phyloP scores from a whole-genome alignment of 1,139 yeast genomes.

The Blastobotrys malaysiensis region DNA sequence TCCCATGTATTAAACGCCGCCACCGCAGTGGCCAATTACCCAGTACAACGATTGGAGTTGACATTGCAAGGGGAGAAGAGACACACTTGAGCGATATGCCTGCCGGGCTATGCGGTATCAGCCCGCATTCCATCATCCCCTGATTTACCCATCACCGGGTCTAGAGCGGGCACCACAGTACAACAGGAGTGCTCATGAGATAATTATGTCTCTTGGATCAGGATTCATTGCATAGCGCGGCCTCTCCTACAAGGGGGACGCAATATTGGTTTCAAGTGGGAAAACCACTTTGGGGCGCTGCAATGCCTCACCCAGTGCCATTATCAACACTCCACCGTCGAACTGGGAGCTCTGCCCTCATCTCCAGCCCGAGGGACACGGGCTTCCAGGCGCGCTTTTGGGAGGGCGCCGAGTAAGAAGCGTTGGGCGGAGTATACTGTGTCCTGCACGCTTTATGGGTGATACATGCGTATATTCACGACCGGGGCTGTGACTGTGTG shows the following conservation, averaged over 20 bases:
- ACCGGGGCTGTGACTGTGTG: neutral
- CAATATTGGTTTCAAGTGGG: too few species aligned
- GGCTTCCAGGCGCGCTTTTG: neutral
- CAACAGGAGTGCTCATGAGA: too few species aligned
- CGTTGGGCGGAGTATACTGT: neutral
- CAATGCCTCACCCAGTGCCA: too few species aligned
- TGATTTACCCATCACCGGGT: neutral
- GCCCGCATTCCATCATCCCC: neutral
- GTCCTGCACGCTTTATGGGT: neutral
- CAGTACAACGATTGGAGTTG: neutral
- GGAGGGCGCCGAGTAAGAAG: neutral
- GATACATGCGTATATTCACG: neutral
- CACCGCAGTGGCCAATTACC: neutral
- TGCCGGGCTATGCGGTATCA: neutral
- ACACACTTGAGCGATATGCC: neutral
- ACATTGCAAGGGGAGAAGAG: neutral
- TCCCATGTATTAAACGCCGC: too few species aligned
- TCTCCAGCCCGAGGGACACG: too few species aligned
- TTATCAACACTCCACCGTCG: too few species aligned
- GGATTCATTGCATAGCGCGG: too few species aligned
- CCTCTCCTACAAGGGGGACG: too few species aligned
- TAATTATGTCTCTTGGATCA: too few species aligned
- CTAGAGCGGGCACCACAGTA: too few species aligned
- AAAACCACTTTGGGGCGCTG: too few species aligned
- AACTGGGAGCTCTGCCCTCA: too few species aligned